Evolutionary conservation across 139 green algal genomes (phyloP), one percentile per base, ranked within the genome.

Genomic region (Pseudopediastrum boryanum): DNA sequence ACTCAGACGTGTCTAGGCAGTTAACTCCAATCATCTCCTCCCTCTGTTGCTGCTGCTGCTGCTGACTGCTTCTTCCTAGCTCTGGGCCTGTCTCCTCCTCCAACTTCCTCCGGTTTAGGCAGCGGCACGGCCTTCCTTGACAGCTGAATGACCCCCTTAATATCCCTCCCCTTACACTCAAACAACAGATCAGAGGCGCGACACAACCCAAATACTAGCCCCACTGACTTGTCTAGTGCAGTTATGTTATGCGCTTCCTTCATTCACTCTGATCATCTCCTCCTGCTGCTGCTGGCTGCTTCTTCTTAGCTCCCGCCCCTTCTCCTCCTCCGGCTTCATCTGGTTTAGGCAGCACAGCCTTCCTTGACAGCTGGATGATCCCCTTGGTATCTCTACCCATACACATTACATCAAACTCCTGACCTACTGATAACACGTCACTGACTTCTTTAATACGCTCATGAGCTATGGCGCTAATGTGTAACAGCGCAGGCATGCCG

Each of bases 321-420:
- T 44, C 67, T 42, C 67, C 42, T 59, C 23, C 9, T 42, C 35
- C 54, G 36, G 54, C 39, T n/a, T 44, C 21, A n/a, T 59, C 29
- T 7, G 65, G 65, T 8, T 48, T 33, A 51, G 61, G 35, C 42
- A 88, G 77, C 65, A 91, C 63, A 6, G 81, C 81, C 62, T 89
- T 90, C 31, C 79, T 56, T 23, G 68, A 84, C 2, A 93, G 59
- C 44, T 50, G 59, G 5, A 92, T 35, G 27, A 84, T 61, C 23
- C 87, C 85, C 25, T 64, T 51, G 0, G 35, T 23, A 39, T 93
- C 88, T 6, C 80, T 42, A 1, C 88, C 89, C 68, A 86, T 65
- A 65, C 83, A 90, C 43, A 88, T 25, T 27, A 94, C 88, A 9
- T 89, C 62, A 4, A 94, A 23, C 67, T 81, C 44, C n/a, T 93